Conservation (phyloP, 2,329 filamentous ascomycete genomes). For the Penicillium sclerotiorum region DNA sequence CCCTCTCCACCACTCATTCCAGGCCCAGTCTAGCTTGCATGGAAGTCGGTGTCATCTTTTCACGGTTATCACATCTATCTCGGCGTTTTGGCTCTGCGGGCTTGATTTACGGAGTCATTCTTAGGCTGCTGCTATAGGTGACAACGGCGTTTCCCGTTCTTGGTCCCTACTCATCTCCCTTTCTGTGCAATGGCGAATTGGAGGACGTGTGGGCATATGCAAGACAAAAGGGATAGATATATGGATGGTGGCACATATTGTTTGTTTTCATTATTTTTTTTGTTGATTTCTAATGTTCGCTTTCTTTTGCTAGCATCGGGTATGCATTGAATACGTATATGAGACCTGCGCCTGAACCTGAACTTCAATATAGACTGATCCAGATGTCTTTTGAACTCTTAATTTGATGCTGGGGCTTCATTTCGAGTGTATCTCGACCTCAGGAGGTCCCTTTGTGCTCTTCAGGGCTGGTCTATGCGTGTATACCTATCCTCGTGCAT, state of each 20-base stretch:
- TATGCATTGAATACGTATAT: background rate
- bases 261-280: background rate
- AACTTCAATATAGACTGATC: background rate
- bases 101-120: background rate
- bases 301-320: constrained; percentile 2
- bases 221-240: constrained; percentile 11
- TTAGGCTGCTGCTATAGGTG: background rate
- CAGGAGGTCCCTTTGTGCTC: too few relatives aligned
- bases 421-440: too few relatives aligned
- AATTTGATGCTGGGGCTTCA: too few relatives aligned
- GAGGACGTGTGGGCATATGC: background rate
- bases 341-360: background rate
- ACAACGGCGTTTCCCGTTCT: constrained; percentile 6
- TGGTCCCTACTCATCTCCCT: constrained; percentile 5
- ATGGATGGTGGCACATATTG: constrained; percentile 3
- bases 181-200: constrained; percentile 7
- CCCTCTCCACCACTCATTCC: background rate
- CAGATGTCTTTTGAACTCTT: too few relatives aligned
- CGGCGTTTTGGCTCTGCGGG: constrained; percentile 2
- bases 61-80: background rate
- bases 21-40: background rate
- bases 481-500: too few relatives aligned
- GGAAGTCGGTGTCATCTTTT: constrained; percentile 1
- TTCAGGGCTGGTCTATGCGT: too few relatives aligned
- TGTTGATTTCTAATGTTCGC: background rate